These are phyloP conservation scores for Botrytis deweyae DNA, from an alignment of 2,329 filamentous ascomycete genomes.

Conservation along the genomic window DNA sequence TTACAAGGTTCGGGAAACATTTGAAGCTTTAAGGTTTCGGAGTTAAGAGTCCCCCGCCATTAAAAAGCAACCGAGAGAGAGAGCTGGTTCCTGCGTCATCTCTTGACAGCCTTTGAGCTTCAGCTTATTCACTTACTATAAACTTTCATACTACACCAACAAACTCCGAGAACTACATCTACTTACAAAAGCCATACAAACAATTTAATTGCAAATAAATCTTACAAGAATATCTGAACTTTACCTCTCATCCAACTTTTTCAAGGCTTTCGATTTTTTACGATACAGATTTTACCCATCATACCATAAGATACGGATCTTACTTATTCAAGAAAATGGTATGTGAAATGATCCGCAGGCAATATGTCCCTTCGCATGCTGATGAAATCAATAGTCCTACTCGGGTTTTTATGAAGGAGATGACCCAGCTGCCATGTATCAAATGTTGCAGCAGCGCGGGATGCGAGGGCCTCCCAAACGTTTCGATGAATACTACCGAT, in stretches of 20 bases:
- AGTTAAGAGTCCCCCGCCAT: constrained; percentile 18
- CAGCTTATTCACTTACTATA: not conserved
- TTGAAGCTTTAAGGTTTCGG: constrained; percentile 18
- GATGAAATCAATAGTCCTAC: constrained; percentile 32
- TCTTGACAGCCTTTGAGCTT: constrained; percentile 9
- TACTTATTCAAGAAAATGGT: constrained; percentile 27
- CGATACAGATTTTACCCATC: not conserved
- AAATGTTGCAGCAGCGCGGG: constrained; percentile 35
- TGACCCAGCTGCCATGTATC: constrained; percentile 38
- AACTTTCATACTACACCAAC: not conserved
- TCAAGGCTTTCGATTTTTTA: not conserved
- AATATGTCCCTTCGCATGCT: constrained; percentile 12
- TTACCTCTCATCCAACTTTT: not conserved
- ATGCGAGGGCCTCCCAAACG: constrained; percentile 56
- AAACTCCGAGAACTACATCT: not conserved
- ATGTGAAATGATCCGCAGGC: constrained; percentile 2
- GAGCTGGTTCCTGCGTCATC: constrained; percentile 23
- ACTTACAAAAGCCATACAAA: not conserved
- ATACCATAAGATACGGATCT: not conserved
- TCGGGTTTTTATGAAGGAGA: constrained; percentile 36
- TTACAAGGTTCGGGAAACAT: not conserved
- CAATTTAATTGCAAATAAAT: not conserved
- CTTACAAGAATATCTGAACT: not conserved
- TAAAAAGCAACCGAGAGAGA: constrained; percentile 8
- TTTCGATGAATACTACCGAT: constrained; percentile 98